Evolutionary conservation across 2,329 filamentous ascomycete genomes (phyloP).

Genomic region (Neopestalotiopsis rosae): DNA sequence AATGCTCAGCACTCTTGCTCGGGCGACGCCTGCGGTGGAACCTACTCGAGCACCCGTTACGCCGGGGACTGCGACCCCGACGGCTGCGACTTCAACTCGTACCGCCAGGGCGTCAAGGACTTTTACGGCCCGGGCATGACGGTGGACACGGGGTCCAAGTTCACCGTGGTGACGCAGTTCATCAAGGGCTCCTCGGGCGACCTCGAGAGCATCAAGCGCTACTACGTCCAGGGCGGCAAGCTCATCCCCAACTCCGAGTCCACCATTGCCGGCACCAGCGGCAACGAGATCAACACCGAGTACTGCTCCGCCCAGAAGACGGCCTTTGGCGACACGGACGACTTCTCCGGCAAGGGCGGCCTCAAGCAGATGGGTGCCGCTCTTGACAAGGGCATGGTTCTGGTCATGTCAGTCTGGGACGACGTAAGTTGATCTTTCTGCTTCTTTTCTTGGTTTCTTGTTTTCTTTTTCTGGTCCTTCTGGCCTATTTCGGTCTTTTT

Average conservation of each 20-base stretch:
- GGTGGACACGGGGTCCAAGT: slow-evolving; percentile 58
- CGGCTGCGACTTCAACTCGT: slow-evolving; percentile 69
- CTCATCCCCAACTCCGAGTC: slow-evolving; percentile 46
- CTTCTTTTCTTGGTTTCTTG: slow-evolving; percentile 37
- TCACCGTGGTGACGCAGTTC: slow-evolving; percentile 68
- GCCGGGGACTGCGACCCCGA: slow-evolving; percentile 65
- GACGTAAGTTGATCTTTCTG: slow-evolving; percentile 42
- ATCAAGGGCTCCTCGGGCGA: slow-evolving; percentile 47
- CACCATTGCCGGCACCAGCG: slow-evolving; percentile 33
- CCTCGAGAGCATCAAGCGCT: slow-evolving; percentile 58
- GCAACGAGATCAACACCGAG: slow-evolving; percentile 50
- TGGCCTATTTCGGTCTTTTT: too few relatives aligned
- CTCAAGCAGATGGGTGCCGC: slow-evolving; percentile 57
- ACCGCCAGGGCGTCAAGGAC: slow-evolving; percentile 61
- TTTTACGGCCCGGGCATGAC: slow-evolving; percentile 64
- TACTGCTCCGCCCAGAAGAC: slow-evolving; percentile 62
- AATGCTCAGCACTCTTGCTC: slow-evolving; percentile 51
- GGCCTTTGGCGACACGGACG: slow-evolving; percentile 55
- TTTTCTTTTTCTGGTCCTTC: slow-evolving; percentile 36
- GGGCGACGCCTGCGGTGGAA: slow-evolving; percentile 50
- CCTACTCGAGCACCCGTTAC: slow-evolving; percentile 56
- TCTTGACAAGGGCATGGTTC: slow-evolving; percentile 60
- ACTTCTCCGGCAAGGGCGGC: slow-evolving; percentile 58
- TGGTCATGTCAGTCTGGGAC: slow-evolving; percentile 65
- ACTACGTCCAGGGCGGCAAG: slow-evolving; percentile 64